Base-by-base conservation (phyloP, 2,329 filamentous ascomycete genomes). In the Aspergillus aculeatinus region DNA sequence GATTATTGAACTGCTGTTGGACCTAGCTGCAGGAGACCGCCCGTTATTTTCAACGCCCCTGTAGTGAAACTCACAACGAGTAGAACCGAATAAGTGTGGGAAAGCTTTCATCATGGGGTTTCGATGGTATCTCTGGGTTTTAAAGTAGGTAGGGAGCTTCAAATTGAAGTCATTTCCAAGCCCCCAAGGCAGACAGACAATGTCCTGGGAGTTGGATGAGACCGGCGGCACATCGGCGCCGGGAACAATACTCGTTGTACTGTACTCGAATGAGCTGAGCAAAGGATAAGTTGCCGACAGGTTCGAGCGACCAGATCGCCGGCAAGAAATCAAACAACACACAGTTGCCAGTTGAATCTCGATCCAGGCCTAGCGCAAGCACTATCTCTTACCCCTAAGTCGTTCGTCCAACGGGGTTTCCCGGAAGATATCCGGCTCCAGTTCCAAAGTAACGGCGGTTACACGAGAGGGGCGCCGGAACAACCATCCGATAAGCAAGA, bases 11-110 rank as follows among this genome's bases (percentile, higher is more conserved):
- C 51, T 44, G 55, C 50, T 55, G 65, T 69, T 70, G 63, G 60
- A 48, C 58, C 23, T 54, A 63, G 65, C 68, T 73, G 72, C 72
- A 74, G 66, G 64, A 70, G 61, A 62, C 68, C 68, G 68, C 58
- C 71, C 72, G 71, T 74, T 74, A 63, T 66, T 58, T 64, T 57
- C 66, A 71, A 72, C 69, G 69, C 68, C 67, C 68, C 68, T 70
- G 72, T 58, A 48, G 73, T 75, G 72, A 58, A 72, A 75, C 72
- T 66, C 49, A 42, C 52, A 42, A 57, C 57, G 51, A 52, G 55
- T 53, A 21, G 55, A 58, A 55, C 56, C 48, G 42, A 55, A 33
- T 55, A 52, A 54, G 44, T 55, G 39, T 44, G n/a, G 33, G 7
- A 44, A 19, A n/a, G 39, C 39, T 7, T 19, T 44, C 39, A 16